A percentile compares a stretch with the other conserved stretches of the same genome.
Conservation (phyloP, 768 basidiomycete genomes). For the Astraeus odoratus region DNA sequence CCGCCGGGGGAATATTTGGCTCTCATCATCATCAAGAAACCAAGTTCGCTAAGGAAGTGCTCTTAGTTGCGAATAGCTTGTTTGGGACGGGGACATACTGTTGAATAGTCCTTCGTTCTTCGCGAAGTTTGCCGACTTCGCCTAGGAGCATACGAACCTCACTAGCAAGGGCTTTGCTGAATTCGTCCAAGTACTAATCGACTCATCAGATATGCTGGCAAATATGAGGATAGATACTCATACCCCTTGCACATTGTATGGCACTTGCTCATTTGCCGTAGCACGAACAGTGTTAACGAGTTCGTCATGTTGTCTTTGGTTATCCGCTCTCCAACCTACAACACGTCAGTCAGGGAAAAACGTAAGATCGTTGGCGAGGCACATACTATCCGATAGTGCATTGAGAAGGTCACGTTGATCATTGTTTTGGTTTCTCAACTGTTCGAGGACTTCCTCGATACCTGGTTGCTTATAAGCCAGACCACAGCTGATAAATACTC, state of each 20-base stretch:
- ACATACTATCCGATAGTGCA: constrained; percentile 50
- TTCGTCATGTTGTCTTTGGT: constrained; percentile 55
- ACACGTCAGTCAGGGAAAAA: constrained; percentile 7
- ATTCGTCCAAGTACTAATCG: constrained; percentile 74
- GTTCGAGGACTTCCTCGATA: constrained; percentile 53
- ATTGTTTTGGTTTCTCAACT: constrained; percentile 49
- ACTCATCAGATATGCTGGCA: constrained; percentile 3
- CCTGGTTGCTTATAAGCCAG: constrained; percentile 30
- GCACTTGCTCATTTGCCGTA: constrained; percentile 70
- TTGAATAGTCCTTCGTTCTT: constrained; percentile 71
- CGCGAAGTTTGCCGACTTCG: constrained; percentile 78
- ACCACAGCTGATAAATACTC: constrained; percentile 2
- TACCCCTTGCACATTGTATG: constrained; percentile 81
- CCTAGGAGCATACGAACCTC: constrained; percentile 80
- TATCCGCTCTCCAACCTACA: constrained; percentile 65
- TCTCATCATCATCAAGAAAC: constrained; percentile 59
- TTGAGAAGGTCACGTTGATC: constrained; percentile 53
- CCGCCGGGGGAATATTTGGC: constrained; percentile 81
- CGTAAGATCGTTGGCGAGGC: background rate
- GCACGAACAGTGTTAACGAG: constrained; percentile 60
- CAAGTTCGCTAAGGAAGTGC: constrained; percentile 54
- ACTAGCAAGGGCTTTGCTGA: constrained; percentile 74
- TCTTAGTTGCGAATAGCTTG: constrained; percentile 1
- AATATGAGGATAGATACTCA: constrained; percentile 18
- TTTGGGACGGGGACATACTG: constrained; percentile 45